These are phyloP conservation scores for Euphrasia confusa DNA, from an alignment of 257 asterid genomes.

Conservation along the genomic window DNA sequence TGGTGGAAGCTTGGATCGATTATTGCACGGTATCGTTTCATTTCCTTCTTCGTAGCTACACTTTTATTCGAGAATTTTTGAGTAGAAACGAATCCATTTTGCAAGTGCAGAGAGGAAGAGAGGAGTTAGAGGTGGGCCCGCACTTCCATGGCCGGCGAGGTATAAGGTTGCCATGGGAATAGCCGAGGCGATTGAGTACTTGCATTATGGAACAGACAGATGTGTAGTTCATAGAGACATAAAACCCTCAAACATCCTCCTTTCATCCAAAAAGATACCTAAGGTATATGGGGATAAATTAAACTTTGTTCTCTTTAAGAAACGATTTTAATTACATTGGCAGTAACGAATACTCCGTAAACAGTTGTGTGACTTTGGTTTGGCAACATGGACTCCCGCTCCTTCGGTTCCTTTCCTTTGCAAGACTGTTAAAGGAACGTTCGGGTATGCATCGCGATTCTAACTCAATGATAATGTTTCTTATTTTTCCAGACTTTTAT, in stretches of 20 bases:
- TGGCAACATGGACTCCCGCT: constrained; percentile 91
- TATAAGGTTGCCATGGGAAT: constrained; percentile 72
- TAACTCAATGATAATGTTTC: background rate
- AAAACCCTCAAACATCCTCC: constrained; percentile 91
- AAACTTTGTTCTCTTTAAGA: background rate
- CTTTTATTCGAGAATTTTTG: background rate
- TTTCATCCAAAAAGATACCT: constrained; percentile 67
- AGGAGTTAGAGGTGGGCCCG: constrained; percentile 49
- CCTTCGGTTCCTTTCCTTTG: constrained; percentile 89
- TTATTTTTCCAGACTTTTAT: constrained; percentile 8
- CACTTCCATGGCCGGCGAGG: constrained; percentile 62
- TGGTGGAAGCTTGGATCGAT: constrained; percentile 80
- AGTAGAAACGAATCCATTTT: background rate
- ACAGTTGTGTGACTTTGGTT: constrained; percentile 88
- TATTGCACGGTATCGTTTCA: constrained; percentile 55
- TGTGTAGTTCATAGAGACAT: constrained; percentile 92
- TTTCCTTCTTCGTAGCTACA: background rate
- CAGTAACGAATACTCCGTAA: background rate
- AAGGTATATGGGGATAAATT: constrained; percentile 39
- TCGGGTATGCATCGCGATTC: constrained; percentile 51
- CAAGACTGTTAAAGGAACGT: constrained; percentile 91
- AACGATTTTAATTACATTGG: background rate
- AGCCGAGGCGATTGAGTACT: constrained; percentile 71
- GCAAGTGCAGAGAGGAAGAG: constrained; percentile 54
- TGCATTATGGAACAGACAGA: constrained; percentile 76